Evolutionary conservation across 257 asterid genomes (phyloP), one percentile per base, ranked within the genome.

Genomic region (Cordia subcordata): DNA sequence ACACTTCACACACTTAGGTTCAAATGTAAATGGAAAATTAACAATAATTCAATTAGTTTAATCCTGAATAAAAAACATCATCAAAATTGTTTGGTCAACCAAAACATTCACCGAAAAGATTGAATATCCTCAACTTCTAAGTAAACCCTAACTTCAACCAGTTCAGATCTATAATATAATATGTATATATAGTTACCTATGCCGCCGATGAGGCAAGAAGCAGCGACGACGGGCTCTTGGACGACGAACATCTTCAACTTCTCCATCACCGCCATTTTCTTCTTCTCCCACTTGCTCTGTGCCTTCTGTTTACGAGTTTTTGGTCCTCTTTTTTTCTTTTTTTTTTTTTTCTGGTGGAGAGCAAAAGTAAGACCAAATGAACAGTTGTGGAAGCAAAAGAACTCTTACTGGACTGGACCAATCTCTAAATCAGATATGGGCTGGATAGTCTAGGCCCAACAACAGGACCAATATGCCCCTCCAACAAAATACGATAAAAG

Each of bases 161-260:
- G 44, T 39, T 5, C 12, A 39, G 44, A 39, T 39, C 44, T 39
- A n/a, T n/a, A n/a, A n/a, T 27, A 27, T 27, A 27, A 27, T 27
- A 27, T 27, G 35, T 27, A 6, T 27, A 6, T 27, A 6, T 27
- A 27, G 3, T 27, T 44, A 90, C 96, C 98, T 22, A 90, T 75
- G 51, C 95, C 98, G 22, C 87, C 96, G 72, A 90, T 83, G 61
- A 90, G 82, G 72, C 86, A 80, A 72, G 98, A 90, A 53, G 95
- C 94, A 17, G 94, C 82, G 9, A 90, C 95, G 8, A 87, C 83
- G 47, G 95, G 98, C 77, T 90, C 95, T 62, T 90, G 95, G 16
- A 65, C 96, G 1, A 90, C 84, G 58, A 90, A 81, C 82, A 87
- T 75, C 64, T 67, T 83, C 65, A 90, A 83, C 77, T 73, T 86